A percentile compares a stretch with the other conserved stretches of the same genome.
These are phyloP conservation scores for Stenocarpella maydis DNA, from an alignment of 2,329 filamentous ascomycete species.

Conservation along the genomic window DNA sequence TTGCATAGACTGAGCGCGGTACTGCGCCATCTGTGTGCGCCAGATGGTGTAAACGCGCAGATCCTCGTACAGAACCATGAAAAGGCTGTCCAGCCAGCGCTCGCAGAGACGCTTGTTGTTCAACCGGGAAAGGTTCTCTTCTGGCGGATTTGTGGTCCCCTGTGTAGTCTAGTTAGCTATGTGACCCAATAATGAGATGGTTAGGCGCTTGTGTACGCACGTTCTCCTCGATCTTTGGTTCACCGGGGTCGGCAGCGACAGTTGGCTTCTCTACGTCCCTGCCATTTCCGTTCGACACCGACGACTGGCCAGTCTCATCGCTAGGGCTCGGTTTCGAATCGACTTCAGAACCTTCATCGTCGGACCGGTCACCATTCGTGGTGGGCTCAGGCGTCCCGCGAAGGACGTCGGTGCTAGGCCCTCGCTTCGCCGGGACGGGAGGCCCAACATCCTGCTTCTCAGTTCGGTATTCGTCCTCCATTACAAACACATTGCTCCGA, in stretches of 20 bases:
- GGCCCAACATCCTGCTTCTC: constrained; percentile 75
- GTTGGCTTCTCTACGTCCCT: constrained; percentile 76
- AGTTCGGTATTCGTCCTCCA: constrained; percentile 97
- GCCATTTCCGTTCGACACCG: constrained; percentile 48
- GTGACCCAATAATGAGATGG: constrained; percentile 36
- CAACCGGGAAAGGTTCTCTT: constrained; percentile 84
- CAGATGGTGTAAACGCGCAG: constrained; percentile 98
- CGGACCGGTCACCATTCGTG: constrained; percentile 54
- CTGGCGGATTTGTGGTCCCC: constrained; percentile 62
- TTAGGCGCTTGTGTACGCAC: constrained; percentile 51
- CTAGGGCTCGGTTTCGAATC: constrained; percentile 39
- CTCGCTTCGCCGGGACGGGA: constrained; percentile 63
- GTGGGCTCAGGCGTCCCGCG: constrained; percentile 72
- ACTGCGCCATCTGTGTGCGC: constrained; percentile 97
- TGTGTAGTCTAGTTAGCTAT: constrained; percentile 46
- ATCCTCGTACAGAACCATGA: constrained; percentile 99
- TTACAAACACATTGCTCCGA: constrained; percentile 96
- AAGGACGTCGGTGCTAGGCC: constrained; percentile 81
- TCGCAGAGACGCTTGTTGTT: constrained; percentile 98
- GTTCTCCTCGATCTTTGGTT: constrained; percentile 80
- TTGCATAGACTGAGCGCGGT: constrained; percentile 88
- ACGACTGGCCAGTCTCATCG: constrained; percentile 41
- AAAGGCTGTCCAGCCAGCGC: constrained; percentile 96
- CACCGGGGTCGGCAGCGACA: constrained; percentile 79
- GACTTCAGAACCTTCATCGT: constrained; percentile 42